phyloP scores from a whole-genome alignment of 2,329 filamentous ascomycete species.

The Huntiella omanensis region DNA sequence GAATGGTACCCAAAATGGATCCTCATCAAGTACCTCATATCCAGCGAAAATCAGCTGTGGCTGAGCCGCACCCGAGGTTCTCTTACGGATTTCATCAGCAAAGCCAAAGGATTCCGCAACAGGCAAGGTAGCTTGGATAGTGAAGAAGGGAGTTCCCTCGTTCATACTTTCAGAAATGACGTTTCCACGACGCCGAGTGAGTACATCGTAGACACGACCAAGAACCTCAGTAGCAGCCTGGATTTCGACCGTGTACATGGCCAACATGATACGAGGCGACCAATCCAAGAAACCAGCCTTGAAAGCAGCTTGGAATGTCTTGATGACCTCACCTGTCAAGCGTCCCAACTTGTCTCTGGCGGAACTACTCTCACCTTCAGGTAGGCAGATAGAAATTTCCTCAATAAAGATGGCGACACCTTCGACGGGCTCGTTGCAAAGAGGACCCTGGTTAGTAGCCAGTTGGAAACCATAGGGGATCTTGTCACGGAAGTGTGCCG shows the following conservation, averaged over 20 bases:
- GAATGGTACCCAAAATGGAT: constrained; percentile 94
- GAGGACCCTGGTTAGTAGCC: constrained; percentile 67
- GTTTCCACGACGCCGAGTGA: constrained; percentile 78
- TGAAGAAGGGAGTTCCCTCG: constrained; percentile 92
- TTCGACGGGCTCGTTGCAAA: constrained; percentile 85
- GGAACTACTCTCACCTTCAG: constrained; percentile 34
- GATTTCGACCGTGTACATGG: constrained; percentile 97
- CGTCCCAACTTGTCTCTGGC: constrained; percentile 36
- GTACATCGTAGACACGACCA: constrained; percentile 87
- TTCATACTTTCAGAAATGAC: constrained; percentile 86
- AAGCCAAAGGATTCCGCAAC: constrained; percentile 95
- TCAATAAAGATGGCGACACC: constrained; percentile 85
- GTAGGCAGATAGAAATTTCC: constrained; percentile 44
- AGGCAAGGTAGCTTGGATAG: constrained; percentile 69
- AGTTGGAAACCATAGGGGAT: constrained; percentile 89
- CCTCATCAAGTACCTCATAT: constrained; percentile 82
- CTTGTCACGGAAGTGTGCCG: constrained; percentile 68
- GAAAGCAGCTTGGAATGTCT: constrained; percentile 69
- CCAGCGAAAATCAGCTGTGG: constrained; percentile 88
- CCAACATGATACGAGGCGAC: constrained; percentile 84
- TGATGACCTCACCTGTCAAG: constrained; percentile 84
- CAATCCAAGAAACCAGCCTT: constrained; percentile 80
- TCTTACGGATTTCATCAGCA: constrained; percentile 86
- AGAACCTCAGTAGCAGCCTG: constrained; percentile 92
- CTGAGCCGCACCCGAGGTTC: constrained; percentile 73